Evolutionary conservation across 768 basidiomycete species (phyloP), one percentile per base, ranked within the genome.

Genomic region (Lyophyllum shimeji): DNA sequence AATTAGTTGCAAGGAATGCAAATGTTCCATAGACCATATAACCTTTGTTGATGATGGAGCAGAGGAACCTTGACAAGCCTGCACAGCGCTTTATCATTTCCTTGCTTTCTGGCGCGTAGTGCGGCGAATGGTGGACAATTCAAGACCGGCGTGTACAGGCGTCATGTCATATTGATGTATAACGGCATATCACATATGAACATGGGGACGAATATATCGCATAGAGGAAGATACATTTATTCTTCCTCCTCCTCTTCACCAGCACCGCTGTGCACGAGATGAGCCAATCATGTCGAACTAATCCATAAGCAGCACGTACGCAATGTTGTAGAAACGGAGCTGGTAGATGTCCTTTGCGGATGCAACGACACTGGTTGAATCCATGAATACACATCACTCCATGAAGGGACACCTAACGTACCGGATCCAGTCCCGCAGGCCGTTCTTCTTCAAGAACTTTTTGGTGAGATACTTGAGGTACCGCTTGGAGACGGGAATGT

Each of bases 401-500:
- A 29, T 12, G 20, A 27, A 7, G 17, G 17, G 2, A 37, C 7
- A 17, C 12, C 7, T 17, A 15, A 70, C 78, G 48, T 60, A 87
- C 85, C 94, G 95, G 71, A 98, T 93, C 91, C 94, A 98, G 77
- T 98, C 95, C 63, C 95, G 88, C 65, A 97, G 82, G 44, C 81
- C 77, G 78, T 95, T 95, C 85, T 97, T 97, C 85, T 98, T 98
- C 76, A 98, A 82, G 83, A 93, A 95, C 81, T 96, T 96, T 84
- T 98, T 98, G 60, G 96, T 98, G 58, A 98, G 82, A 78, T 98
- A 99, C 77, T 98, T 98, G 71, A 98, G 86, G 76, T 97, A 98
- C 55, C 93, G 84, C 79, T 98, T 98, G 49, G 96, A 98, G 77
- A 98, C 89, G 54, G 93, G 86, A 70, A 96, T 86, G 67, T 78